Evolutionary conservation across 1,284 basidiomycete genomes (phyloP).

Genomic region (Sanghuangporus weigelae): DNA sequence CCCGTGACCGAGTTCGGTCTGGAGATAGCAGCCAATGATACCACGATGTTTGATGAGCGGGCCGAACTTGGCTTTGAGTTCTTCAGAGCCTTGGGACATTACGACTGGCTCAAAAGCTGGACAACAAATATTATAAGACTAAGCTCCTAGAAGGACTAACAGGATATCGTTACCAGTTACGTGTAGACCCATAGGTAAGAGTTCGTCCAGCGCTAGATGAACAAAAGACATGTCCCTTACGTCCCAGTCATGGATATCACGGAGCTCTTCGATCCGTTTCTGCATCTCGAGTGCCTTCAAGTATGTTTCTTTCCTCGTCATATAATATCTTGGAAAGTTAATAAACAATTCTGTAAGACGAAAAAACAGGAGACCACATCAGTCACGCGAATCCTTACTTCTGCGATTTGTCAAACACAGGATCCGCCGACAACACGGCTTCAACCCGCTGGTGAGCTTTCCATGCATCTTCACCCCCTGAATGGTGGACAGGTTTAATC

Average conservation of each 20-base stretch:
- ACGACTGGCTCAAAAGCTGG: constrained; percentile 66
- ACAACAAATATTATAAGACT: constrained; percentile 8
- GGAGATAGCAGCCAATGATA: constrained; percentile 68
- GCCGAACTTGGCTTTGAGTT: constrained; percentile 45
- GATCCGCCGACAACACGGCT: constrained; percentile 47
- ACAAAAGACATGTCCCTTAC: constrained; percentile 41
- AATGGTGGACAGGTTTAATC: neutral
- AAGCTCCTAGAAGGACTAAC: neutral
- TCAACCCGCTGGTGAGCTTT: constrained; percentile 42
- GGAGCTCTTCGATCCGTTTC: constrained; percentile 52
- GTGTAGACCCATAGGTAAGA: constrained; percentile 49
- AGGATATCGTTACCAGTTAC: constrained; percentile 41
- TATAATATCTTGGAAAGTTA: constrained; percentile 37
- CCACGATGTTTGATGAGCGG: constrained; percentile 46
- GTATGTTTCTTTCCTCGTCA: constrained; percentile 47
- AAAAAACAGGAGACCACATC: constrained; percentile 2
- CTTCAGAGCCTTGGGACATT: constrained; percentile 49
- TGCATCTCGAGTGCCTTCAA: constrained; percentile 44
- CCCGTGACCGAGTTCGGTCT: constrained; percentile 76
- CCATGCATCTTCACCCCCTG: constrained; percentile 48
- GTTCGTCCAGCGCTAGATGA: constrained; percentile 44
- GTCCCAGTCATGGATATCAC: constrained; percentile 49
- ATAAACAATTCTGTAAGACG: neutral
- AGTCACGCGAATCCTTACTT: constrained; percentile 34
- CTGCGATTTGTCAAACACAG: constrained; percentile 58